Percentiles rank a stretch among this genome's conserved stretches.
Evolutionary conservation across 208 protist species (phyloP).

Genomic region (Leishmania martiniquensis): DNA sequence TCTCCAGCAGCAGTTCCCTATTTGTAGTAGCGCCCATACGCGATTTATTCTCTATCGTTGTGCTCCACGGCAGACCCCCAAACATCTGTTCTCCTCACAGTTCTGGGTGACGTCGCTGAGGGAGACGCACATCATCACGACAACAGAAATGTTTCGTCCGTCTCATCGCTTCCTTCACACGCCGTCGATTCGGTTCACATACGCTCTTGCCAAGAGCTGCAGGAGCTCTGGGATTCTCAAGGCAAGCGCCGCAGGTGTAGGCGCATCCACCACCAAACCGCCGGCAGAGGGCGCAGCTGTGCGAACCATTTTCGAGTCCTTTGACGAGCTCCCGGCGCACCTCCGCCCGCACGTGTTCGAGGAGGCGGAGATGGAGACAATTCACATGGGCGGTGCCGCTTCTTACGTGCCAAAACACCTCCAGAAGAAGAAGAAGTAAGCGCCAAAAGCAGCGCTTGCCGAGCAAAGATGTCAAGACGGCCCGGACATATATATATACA

Average conservation of each 20-base stretch:
- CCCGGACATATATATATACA: background rate
- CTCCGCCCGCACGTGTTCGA: slow-evolving; percentile 63
- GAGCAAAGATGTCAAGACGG: background rate
- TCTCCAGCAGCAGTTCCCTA: background rate
- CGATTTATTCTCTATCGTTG: background rate
- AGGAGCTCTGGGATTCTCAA: slow-evolving; percentile 1
- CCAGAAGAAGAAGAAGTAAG: slow-evolving; percentile 70
- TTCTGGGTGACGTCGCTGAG: no score
- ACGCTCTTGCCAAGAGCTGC: slow-evolving; percentile 70
- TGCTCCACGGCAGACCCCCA: no score
- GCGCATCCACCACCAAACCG: background rate
- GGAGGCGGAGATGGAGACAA: slow-evolving; percentile 76
- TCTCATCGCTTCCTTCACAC: slow-evolving; percentile 36
- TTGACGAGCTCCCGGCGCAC: slow-evolving; percentile 60
- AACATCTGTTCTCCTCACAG: no score
- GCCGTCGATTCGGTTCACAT: slow-evolving; percentile 78
- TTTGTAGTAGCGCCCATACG: no score
- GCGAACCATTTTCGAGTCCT: slow-evolving; percentile 45
- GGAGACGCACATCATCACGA: background rate
- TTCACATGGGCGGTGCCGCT: slow-evolving; percentile 76
- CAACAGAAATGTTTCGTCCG: slow-evolving; percentile 32
- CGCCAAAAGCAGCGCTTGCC: background rate
- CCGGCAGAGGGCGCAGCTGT: background rate
- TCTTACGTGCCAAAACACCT: slow-evolving; percentile 83
- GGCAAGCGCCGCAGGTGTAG: background rate